Evolutionary conservation across 2,329 filamentous ascomycete genomes (phyloP).

Genomic region (Venturiaceae sp.): DNA sequence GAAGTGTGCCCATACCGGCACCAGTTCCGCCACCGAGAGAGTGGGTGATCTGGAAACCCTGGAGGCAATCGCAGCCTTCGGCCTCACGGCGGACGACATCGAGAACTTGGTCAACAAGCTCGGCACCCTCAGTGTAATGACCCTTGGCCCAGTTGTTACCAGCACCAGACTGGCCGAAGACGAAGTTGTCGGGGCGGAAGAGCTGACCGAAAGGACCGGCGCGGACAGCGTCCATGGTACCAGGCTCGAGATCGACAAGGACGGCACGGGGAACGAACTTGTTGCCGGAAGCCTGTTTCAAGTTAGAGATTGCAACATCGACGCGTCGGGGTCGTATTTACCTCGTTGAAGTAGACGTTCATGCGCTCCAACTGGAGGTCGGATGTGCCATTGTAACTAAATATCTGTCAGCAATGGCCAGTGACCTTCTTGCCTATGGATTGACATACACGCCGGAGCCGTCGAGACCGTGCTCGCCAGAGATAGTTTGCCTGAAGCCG

Average conservation of each 20-base stretch:
- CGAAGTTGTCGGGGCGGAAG: conserved; percentile 99
- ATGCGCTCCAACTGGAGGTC: conserved; percentile 99
- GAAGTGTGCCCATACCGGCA: conserved; percentile 98
- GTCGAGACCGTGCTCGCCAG: conserved; percentile 82
- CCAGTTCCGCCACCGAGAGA: conserved; percentile 99
- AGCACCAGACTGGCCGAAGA: conserved; percentile 98
- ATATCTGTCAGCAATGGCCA: conserved; percentile 12
- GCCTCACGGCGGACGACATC: conserved; percentile 98
- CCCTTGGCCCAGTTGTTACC: conserved; percentile 99
- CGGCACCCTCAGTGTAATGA: conserved; percentile 99
- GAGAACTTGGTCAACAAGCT: conserved; percentile 95
- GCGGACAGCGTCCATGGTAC: conserved; percentile 99
- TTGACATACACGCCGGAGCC: conserved; percentile 81
- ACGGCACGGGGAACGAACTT: conserved; percentile 99
- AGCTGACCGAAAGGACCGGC: conserved; percentile 97
- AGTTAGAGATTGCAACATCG: conserved; percentile 10
- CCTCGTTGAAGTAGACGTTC: conserved; percentile 99
- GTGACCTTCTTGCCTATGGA: not conserved
- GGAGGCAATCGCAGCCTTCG: conserved; percentile 97
- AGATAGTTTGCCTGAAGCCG: conserved; percentile 41
- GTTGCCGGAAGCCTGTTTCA: conserved; percentile 76
- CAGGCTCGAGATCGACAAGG: conserved; percentile 97
- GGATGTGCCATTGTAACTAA: conserved; percentile 91
- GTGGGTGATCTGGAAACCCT: conserved; percentile 99
- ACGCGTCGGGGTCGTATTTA: conserved; percentile 22